These are phyloP conservation scores for Suhomyces coccinellae DNA, from an alignment of 1,139 yeast species.

Conservation along the genomic window DNA sequence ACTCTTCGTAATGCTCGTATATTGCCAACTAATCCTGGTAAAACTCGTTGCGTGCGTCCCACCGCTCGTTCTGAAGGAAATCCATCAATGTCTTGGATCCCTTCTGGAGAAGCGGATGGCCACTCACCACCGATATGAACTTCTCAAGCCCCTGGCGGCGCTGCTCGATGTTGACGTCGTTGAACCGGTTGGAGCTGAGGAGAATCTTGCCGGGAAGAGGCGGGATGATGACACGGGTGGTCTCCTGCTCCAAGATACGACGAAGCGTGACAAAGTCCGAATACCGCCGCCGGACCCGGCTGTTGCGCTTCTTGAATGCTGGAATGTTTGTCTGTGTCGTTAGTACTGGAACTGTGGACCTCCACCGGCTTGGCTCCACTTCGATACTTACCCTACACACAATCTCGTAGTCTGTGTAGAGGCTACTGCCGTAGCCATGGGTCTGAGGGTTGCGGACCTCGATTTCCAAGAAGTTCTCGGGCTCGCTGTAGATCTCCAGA, in stretches of 20 bases:
- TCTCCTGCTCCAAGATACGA: slow-evolving; percentile 71
- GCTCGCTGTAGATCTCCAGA: slow-evolving; percentile 87
- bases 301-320: slow-evolving; percentile 65
- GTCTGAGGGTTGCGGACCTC: slow-evolving; percentile 82
- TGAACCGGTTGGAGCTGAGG: slow-evolving; percentile 69
- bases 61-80: slow-evolving; percentile 83
- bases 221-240: slow-evolving; percentile 79
- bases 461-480: slow-evolving; percentile 90
- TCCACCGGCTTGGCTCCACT: too few species aligned
- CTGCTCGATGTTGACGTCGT: slow-evolving; percentile 79
- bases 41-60: slow-evolving; percentile 54
- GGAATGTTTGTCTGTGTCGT: slow-evolving; percentile 66
- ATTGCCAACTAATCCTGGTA: slow-evolving; percentile 12
- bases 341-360: slow-evolving; percentile 14
- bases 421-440: slow-evolving; percentile 65
- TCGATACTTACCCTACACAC: slow-evolving; percentile 58
- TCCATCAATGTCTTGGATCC: slow-evolving; percentile 81
- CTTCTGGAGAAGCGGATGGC: slow-evolving; percentile 91
- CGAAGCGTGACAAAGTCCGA: slow-evolving; percentile 86
- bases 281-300: slow-evolving; percentile 81
- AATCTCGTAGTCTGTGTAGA: slow-evolving; percentile 90
- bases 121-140: slow-evolving; percentile 79
- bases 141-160: slow-evolving; percentile 82
- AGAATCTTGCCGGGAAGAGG: slow-evolving; percentile 83
- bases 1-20: not conserved